phyloP scores from a whole-genome alignment of 2,329 filamentous ascomycete species.

The Trichoderma atroviride region DNA sequence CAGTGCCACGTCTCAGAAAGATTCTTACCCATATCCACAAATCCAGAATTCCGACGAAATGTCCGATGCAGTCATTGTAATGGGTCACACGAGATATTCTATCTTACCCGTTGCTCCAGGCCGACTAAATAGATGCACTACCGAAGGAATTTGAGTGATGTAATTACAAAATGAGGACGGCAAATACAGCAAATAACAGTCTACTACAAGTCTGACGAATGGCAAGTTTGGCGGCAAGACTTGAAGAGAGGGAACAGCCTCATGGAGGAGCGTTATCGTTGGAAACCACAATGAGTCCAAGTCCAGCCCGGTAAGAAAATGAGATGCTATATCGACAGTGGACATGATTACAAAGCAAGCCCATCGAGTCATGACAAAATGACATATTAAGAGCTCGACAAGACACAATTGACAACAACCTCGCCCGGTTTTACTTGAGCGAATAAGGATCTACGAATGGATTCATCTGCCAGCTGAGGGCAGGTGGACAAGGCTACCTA shows the following conservation, averaged over 20 bases:
- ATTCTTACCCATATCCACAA: conserved; percentile 85
- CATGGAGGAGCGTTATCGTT: neutral
- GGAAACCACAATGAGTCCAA: neutral
- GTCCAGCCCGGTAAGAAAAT: neutral
- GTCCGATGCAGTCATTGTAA: conserved; percentile 14
- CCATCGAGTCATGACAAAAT: conserved; percentile 8
- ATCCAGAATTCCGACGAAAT: conserved; percentile 79
- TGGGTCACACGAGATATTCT: neutral
- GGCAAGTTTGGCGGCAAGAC: neutral
- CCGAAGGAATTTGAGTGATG: neutral
- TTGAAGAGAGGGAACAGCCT: neutral
- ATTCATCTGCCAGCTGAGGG: neutral
- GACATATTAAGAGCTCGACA: neutral
- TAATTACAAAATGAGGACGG: neutral
- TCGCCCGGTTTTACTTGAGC: neutral
- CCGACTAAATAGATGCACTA: neutral
- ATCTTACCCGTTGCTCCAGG: neutral
- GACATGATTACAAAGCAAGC: conserved; percentile 21
- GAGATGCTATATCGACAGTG: neutral
- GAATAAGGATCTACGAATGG: neutral
- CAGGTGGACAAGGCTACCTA: neutral
- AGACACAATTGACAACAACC: neutral
- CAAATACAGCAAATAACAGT: neutral
- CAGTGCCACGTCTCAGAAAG: conserved; percentile 8
- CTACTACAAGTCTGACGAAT: neutral